These are phyloP conservation scores for Hevea brasiliensis DNA, from an alignment of 345 rosid species.

Conservation along the genomic window DNA sequence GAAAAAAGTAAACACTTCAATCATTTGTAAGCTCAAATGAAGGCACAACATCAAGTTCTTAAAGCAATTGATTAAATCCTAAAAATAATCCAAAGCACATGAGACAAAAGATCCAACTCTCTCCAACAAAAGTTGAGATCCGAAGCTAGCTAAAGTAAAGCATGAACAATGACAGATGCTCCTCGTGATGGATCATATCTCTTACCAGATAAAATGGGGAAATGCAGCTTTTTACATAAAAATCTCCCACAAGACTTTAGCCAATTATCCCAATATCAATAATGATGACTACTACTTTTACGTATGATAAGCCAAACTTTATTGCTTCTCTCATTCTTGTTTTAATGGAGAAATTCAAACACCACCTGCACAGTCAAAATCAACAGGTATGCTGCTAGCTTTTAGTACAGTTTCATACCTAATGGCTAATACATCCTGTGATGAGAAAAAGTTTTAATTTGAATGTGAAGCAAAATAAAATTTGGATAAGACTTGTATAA, in stretches of 20 bases:
- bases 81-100: too few relatives aligned
- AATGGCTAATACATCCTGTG: constrained; percentile 8
- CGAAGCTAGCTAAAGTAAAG: background rate
- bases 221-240: background rate
- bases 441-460: constrained; percentile 1
- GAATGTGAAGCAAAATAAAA: constrained; percentile 1
- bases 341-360: constrained; percentile 5
- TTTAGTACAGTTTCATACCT: constrained; percentile 4
- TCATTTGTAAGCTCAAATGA: too few relatives aligned
- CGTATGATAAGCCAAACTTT: background rate
- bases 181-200: constrained; percentile 3
- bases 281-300: too few relatives aligned
- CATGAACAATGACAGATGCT: background rate
- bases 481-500: background rate
- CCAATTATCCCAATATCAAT: constrained; percentile 1
- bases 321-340: background rate
- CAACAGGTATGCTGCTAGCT: background rate
- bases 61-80: too few relatives aligned
- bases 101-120: too few relatives aligned
- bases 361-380: constrained; percentile 12
- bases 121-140: too few relatives aligned
- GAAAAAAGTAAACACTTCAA: too few relatives aligned
- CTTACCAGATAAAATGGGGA: background rate
- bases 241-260: background rate
- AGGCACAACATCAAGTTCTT: too few relatives aligned